phyloP scores from a whole-genome alignment of 192 early-diverging fungal genomes.

The Pilaira anomala region DNA sequence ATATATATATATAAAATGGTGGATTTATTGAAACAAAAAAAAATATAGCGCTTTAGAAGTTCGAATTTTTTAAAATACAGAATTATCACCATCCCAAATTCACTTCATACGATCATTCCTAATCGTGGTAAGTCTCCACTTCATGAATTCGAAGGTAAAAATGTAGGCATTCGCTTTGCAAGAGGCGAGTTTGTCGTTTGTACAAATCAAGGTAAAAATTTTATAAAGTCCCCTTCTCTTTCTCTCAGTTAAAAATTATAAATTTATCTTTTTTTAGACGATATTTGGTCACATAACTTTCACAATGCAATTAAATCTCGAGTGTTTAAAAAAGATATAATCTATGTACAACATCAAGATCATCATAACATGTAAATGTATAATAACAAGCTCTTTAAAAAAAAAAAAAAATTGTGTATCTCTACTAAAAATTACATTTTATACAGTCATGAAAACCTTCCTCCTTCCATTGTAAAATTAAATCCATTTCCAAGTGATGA shows the following conservation, averaged over 20 bases:
- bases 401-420: background rate
- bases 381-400: background rate
- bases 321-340: constrained; percentile 24
- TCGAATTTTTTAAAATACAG: constrained; percentile 30
- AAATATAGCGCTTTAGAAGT: constrained; percentile 31
- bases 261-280: constrained; percentile 17
- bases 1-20: no score
- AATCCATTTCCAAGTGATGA: constrained; percentile 29
- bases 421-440: background rate
- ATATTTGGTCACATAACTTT: constrained; percentile 39
- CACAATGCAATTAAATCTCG: constrained; percentile 37
- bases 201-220: constrained; percentile 36
- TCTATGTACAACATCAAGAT: constrained; percentile 36
- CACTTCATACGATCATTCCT: constrained; percentile 29
- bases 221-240: background rate
- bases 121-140: constrained; percentile 33
- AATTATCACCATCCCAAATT: constrained; percentile 34
- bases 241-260: background rate
- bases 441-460: constrained; percentile 30
- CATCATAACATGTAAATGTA: constrained; percentile 30
- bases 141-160: constrained; percentile 41
- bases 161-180: constrained; percentile 38
- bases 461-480: constrained; percentile 30
- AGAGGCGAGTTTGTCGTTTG: constrained; percentile 38
- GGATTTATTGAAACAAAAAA: background rate